A percentile compares a stretch with the other conserved stretches of the same genome.
These are phyloP conservation scores for Pharus latifolius DNA, from an alignment of 176 grass and related monocot species.

Conservation along the genomic window DNA sequence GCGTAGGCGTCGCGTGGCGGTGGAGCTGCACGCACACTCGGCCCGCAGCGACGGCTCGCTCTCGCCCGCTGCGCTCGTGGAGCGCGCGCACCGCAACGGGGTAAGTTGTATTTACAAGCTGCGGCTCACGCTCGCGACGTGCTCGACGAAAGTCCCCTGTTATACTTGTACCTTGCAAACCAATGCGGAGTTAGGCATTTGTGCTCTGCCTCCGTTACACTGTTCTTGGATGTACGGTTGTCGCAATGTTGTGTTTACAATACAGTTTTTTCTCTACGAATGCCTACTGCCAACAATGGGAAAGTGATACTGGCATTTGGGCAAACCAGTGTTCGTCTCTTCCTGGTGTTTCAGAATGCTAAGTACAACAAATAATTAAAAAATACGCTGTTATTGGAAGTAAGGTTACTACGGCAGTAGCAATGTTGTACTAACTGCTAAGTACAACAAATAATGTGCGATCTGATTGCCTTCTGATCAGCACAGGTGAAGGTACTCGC, in stretches of 20 bases:
- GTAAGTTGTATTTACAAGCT: slow-evolving; percentile 4
- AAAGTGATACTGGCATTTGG: not conserved
- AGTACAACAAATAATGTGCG: too few relatives aligned
- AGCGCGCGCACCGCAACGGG: slow-evolving; percentile 56
- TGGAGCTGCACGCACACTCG: slow-evolving; percentile 75
- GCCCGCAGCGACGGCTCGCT: slow-evolving; percentile 59
- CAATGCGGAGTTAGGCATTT: too few relatives aligned
- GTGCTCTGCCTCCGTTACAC: too few relatives aligned
- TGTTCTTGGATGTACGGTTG: too few relatives aligned
- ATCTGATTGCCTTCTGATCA: slow-evolving; percentile 7
- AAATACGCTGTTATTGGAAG: too few relatives aligned
- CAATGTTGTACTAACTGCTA: too few relatives aligned
- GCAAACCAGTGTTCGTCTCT: too few relatives aligned
- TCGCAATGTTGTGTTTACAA: too few relatives aligned
- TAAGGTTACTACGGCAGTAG: too few relatives aligned
- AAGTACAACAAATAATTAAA: too few relatives aligned
- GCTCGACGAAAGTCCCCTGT: not conserved
- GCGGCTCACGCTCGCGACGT: not conserved
- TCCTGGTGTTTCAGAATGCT: not conserved
- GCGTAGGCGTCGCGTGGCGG: slow-evolving; percentile 24
- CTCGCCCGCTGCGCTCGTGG: slow-evolving; percentile 54
- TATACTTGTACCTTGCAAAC: too few relatives aligned
- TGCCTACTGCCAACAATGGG: not conserved
- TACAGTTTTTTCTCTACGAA: too few relatives aligned
- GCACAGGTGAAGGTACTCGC: slow-evolving; percentile 78